Base-by-base conservation (phyloP, 2,329 filamentous ascomycete genomes). In the Fusarium subglutinans region DNA sequence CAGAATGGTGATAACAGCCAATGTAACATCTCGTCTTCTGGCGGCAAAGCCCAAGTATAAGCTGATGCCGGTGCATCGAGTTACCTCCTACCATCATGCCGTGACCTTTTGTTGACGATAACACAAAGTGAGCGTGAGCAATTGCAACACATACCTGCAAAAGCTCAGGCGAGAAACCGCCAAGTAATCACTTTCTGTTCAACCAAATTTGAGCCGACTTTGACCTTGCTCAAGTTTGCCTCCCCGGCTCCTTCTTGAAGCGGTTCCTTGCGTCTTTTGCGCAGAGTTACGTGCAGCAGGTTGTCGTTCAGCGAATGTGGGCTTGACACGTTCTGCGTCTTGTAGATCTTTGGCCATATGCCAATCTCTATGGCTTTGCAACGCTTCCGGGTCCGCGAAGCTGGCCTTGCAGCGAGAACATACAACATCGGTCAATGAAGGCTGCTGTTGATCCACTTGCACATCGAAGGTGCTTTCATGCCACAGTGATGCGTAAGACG, bases 301-400 rank as follows among this genome's bases (percentile, higher is more conserved):
- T 73, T 77, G 70, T 66, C 80, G 80, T 61, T 81, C 82, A 74
- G 79, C 86, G 81, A 87, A 85, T 85, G 81, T 78, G 69, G 81
- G 78, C 66, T 75, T 84, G 82, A 83, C 86, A 86, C 87, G 87
- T 83, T 92, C 88, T 65, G 87, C 82, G 6, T 91, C 88, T 73
- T 95, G 92, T 37, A 99, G 87, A 76, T 96, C 93, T 83, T 93
- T 94, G 51, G 96, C 96, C 83, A 98, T 92, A 83, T 99, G 96
- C 92, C 95, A 98, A 81, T 99, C 96, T 61, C 92, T 87, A 81
- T 99, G 96, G 82, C 93, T 95, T 74, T 91, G 88, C 53, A 90
- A 80, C 76, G 88, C 87, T 63, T 92, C 89, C 33, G 85, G 79
- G 44, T 86, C 84, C 18, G 87, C 85, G 40, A 96, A 85, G n/a